Evolutionary conservation across 352 stramenopile species (phyloP).

Genomic region (Pythium dissotocum): DNA sequence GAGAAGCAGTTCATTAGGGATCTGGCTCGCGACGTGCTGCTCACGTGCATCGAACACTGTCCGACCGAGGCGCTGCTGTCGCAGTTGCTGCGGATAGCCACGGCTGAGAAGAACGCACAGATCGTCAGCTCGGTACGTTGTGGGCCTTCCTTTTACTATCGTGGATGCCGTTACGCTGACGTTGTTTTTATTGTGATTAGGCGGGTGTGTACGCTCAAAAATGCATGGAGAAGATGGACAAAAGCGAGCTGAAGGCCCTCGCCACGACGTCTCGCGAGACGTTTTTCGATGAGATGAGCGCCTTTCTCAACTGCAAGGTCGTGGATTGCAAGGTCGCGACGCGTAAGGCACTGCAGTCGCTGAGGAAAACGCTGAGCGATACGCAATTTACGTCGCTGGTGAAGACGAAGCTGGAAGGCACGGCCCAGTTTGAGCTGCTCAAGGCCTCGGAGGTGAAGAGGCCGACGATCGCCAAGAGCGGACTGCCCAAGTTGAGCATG

Average conservation of each 20-base stretch:
- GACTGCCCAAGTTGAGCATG: slow-evolving; percentile 31
- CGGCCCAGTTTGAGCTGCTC: slow-evolving; percentile 57
- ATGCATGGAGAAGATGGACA: slow-evolving; percentile 53
- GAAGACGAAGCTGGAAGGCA: slow-evolving; percentile 59
- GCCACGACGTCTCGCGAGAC: slow-evolving; percentile 41
- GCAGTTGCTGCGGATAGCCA: slow-evolving; percentile 20
- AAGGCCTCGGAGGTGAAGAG: slow-evolving; percentile 58
- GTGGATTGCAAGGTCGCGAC: slow-evolving; percentile 69
- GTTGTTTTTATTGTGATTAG: slow-evolving; percentile 3
- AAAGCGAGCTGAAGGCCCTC: slow-evolving; percentile 37
- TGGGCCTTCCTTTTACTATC: background rate
- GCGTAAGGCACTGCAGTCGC: slow-evolving; percentile 49
- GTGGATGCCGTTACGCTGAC: background rate
- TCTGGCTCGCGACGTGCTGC: slow-evolving; percentile 34
- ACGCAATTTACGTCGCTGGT: slow-evolving; percentile 51
- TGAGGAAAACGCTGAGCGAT: slow-evolving; percentile 49
- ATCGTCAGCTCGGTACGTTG: slow-evolving; percentile 26
- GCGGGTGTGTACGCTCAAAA: slow-evolving; percentile 48
- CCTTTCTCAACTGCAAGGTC: slow-evolving; percentile 66
- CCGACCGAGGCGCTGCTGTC: slow-evolving; percentile 17
- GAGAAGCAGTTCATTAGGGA: slow-evolving; percentile 80
- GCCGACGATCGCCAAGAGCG: slow-evolving; percentile 9
- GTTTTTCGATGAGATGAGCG: slow-evolving; percentile 57
- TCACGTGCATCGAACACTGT: slow-evolving; percentile 15
- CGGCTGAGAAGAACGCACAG: slow-evolving; percentile 27